Evolutionary conservation across 768 basidiomycete species (phyloP).

Genomic region (Phaeolepiota aurea): DNA sequence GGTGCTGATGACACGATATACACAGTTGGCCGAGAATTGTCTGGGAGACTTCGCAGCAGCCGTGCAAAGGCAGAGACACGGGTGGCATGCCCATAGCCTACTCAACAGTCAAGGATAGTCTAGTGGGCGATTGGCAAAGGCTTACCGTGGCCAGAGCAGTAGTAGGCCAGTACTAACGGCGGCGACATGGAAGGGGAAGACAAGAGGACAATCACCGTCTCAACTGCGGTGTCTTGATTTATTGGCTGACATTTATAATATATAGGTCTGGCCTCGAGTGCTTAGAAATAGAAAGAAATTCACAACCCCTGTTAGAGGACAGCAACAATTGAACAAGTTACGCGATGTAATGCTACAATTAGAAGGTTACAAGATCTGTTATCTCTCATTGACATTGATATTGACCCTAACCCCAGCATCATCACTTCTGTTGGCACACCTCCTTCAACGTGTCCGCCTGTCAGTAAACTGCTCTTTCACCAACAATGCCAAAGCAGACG

Average conservation of each 20-base stretch:
- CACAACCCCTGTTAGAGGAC: too few relatives aligned
- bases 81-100: constrained; percentile 81
- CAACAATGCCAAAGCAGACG: background rate
- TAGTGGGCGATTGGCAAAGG: constrained; percentile 1
- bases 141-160: constrained; percentile 71
- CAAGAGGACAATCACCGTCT: background rate
- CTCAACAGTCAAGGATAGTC: constrained; percentile 2
- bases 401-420: too few relatives aligned
- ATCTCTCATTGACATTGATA: too few relatives aligned
- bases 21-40: constrained; percentile 33
- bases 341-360: too few relatives aligned
- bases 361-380: too few relatives aligned
- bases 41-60: constrained; percentile 41
- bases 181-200: constrained; percentile 10
- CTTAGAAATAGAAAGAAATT: background rate
- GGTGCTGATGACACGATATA: constrained; percentile 73
- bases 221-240: too few relatives aligned
- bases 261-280: background rate
- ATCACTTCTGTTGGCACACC: too few relatives aligned
- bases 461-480: too few relatives aligned
- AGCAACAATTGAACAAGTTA: too few relatives aligned
- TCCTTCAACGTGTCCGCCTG: too few relatives aligned
- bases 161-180: constrained; percentile 47
- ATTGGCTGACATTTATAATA: background rate
- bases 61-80: constrained; percentile 68